Evolutionary conservation across 331 rosid genomes (phyloP).

Genomic region (Pyracantha coccinea): DNA sequence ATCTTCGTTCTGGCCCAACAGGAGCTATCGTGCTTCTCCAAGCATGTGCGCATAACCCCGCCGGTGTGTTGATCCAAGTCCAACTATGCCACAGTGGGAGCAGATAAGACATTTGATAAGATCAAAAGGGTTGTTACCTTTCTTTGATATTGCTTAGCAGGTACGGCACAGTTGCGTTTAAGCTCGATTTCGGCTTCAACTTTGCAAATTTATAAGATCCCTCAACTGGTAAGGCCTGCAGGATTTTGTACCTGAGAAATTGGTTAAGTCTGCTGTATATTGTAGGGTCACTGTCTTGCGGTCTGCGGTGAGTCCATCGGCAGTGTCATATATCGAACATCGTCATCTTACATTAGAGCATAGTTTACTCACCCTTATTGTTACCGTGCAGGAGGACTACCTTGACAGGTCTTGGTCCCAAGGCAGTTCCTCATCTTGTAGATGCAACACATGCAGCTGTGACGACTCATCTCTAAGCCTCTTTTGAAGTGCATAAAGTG

Average conservation of each 20-base stretch:
- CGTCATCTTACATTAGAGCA: not conserved
- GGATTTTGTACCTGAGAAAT: not conserved
- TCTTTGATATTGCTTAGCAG: slow-evolving; percentile 80
- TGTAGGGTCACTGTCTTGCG: too few species aligned
- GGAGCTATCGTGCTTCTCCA: slow-evolving; percentile 71
- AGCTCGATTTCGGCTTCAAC: not conserved
- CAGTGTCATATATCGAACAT: too few species aligned
- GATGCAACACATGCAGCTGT: slow-evolving; percentile 79
- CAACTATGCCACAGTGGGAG: slow-evolving; percentile 72
- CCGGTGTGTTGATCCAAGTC: slow-evolving; percentile 80
- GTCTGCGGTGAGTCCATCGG: too few species aligned
- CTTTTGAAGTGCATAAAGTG: not conserved
- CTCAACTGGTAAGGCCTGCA: not conserved
- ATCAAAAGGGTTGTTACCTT: slow-evolving; percentile 62
- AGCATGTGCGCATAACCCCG: slow-evolving; percentile 85
- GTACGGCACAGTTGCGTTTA: slow-evolving; percentile 16
- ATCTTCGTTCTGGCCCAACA: slow-evolving; percentile 54
- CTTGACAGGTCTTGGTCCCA: slow-evolving; percentile 74
- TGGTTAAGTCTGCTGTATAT: not conserved
- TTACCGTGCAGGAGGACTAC: slow-evolving; percentile 60
- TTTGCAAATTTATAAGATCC: not conserved
- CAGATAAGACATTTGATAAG: slow-evolving; percentile 63
- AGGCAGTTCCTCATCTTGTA: slow-evolving; percentile 54
- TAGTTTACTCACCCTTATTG: not conserved
- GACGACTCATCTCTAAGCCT: slow-evolving; percentile 19